Evolutionary conservation across 345 rosid genomes (phyloP).

Genomic region (Hevea brasiliensis): DNA sequence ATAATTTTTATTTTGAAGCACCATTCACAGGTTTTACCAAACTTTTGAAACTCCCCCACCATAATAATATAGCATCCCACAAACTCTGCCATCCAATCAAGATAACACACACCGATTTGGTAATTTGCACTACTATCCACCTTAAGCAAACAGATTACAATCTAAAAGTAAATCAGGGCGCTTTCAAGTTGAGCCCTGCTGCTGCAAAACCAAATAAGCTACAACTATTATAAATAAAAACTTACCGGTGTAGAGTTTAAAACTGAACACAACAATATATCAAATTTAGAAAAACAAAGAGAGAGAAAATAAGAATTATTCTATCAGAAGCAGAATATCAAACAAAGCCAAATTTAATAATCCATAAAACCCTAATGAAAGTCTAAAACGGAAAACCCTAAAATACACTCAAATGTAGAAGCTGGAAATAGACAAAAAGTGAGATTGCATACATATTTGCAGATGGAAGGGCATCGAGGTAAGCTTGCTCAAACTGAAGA

Average conservation of each 20-base stretch:
- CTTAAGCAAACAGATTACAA: neutral
- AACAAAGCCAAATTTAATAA: too few relatives aligned
- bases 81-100: too few relatives aligned
- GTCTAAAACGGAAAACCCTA: neutral
- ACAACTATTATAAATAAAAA: too few relatives aligned
- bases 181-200: neutral
- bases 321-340: too few relatives aligned
- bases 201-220: too few relatives aligned
- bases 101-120: too few relatives aligned
- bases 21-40: neutral
- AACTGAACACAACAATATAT: neutral
- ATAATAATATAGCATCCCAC: too few relatives aligned
- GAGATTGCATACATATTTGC: conserved; percentile 59
- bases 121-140: too few relatives aligned
- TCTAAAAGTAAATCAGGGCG: neutral
- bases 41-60: neutral
- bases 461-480: conserved; percentile 82
- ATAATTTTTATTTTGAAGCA: neutral
- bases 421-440: neutral
- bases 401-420: neutral
- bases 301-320: too few relatives aligned
- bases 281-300: neutral
- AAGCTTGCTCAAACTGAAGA: conserved; percentile 90
- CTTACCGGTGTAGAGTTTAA: neutral
- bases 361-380: neutral